Evolutionary conservation across 2,329 filamentous ascomycete genomes (phyloP), one percentile per base, ranked within the genome.

Genomic region (Penicillium decumbens): DNA sequence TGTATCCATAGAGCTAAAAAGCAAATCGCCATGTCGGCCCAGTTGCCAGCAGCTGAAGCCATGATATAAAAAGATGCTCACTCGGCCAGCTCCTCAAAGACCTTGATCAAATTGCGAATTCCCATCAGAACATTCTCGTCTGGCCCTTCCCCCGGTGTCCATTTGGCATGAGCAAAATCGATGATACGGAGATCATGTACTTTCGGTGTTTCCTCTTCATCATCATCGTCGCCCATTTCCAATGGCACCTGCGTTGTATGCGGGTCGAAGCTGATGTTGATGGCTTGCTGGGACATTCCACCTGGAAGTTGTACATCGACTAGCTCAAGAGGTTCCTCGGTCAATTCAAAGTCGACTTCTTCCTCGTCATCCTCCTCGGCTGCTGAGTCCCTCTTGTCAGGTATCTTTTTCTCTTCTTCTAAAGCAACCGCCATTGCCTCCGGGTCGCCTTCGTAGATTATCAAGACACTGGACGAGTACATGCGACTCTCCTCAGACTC

Each of bases 101-200:
- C 84, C 51, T 77, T 77, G 44, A 80, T 77, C 32, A 92, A 74
- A 65, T 80, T 92, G 64, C 83, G 77, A 54, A 96, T 81, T 0
- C 91, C 91, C 30, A 75, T 75, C 28, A 96, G 75, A 12, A 80
- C 75, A 64, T 97, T 97, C 71, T 95, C 85, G 67, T 98, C 93
- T 0, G 87, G 85, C 0, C 92, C 92, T 61, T 86, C 73, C 1
- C 89, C 89, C 0, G 88, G 87, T 1, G 83, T 86, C 84, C 87
- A 97, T 43, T 77, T 74, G 9, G 93, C 93, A 70, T 98, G 93
- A 1, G 93, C 93, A 77, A 98, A 98, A 69, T 98, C 93, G 60
- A 98, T 98, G 55, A 98, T 78, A 65, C 92, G 93, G 43, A 96
- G 77, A 10, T 83, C 80, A 62, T 86, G 89, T 38, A 95, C 81